Evolutionary conservation across 768 basidiomycete species (phyloP).

Genomic region (Phlebiopsis gigantea): DNA sequence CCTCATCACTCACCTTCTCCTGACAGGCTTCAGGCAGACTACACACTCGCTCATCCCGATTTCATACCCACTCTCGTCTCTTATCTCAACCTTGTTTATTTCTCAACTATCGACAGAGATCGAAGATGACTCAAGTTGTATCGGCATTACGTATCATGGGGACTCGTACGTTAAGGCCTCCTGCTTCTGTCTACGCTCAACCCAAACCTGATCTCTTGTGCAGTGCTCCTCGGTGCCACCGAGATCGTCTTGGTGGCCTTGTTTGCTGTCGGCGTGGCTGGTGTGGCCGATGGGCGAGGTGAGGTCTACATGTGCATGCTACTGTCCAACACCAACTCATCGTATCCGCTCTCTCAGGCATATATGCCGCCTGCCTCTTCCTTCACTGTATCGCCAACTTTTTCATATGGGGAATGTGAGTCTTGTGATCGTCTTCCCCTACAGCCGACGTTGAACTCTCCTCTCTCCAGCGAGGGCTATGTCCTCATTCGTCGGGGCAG

Average conservation of each 20-base stretch:
- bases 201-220: background rate
- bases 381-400: slow-evolving; percentile 1
- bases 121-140: background rate
- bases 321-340: background rate
- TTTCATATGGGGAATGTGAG: background rate
- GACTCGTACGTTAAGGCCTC: background rate
- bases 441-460: background rate
- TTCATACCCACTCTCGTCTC: background rate
- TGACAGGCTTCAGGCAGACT: background rate
- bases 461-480: background rate
- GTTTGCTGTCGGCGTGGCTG: slow-evolving; percentile 5
- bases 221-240: background rate
- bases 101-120: background rate
- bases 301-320: background rate
- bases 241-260: slow-evolving; percentile 7
- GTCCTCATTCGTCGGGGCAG: background rate
- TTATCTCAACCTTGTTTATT: background rate
- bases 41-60: background rate
- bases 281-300: background rate
- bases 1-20: background rate
- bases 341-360: background rate
- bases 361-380: slow-evolving; percentile 1
- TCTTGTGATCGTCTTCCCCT: background rate
- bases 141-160: background rate
- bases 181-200: background rate